Base-by-base conservation (phyloP, 768 basidiomycete species). In the Amylocystis lapponica region DNA sequence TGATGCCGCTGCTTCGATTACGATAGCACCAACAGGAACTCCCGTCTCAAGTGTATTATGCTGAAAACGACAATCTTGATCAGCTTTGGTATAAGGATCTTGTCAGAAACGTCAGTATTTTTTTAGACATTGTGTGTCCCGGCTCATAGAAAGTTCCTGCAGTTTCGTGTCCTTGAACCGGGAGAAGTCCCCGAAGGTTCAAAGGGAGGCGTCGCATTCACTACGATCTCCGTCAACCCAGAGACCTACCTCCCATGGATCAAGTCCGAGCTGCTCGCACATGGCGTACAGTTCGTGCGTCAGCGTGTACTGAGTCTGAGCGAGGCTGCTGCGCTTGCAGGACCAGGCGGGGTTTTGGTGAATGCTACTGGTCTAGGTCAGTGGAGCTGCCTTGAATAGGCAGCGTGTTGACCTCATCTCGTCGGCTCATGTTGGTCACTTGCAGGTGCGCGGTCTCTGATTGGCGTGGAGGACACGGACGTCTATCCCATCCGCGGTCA, bases 401-500 rank as follows among this genome's bases (percentile, higher is more conserved):
- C n/a, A n/a, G n/a, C n/a, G n/a, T n/a, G n/a, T n/a, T n/a, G n/a
- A 27, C 2, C 17, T 20, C 16, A 23, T 32, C 20, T 26, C 36
- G 29, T 37, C 22, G 3, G 13, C 17, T 7, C 1, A 21, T 23
- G 38, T 16, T n/a, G n/a, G n/a, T 26, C 30, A 14, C 8, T 34
- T 16, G 10, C 39, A 74, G 85, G 84, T 3, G 79, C 90, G 8
- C 71, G 78, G 38, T 79, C 78, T 25, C 70, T 95, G 32, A 76
- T 86, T 11, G 92, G 91, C 5, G 79, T 94, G 2, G 82, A 92
- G 55, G 93, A 96, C 60, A 70, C 71, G 45, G 67, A 66, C 19
- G 66, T 92, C 19, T 79, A 77, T 57, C 89, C 92, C 1, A 75
- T 92, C 49, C 72, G 90, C 33, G 92, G 92, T 7, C 93, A 95